Evolutionary conservation across 148 eudicot species (phyloP).

Genomic region (Chenopodium formosanum): DNA sequence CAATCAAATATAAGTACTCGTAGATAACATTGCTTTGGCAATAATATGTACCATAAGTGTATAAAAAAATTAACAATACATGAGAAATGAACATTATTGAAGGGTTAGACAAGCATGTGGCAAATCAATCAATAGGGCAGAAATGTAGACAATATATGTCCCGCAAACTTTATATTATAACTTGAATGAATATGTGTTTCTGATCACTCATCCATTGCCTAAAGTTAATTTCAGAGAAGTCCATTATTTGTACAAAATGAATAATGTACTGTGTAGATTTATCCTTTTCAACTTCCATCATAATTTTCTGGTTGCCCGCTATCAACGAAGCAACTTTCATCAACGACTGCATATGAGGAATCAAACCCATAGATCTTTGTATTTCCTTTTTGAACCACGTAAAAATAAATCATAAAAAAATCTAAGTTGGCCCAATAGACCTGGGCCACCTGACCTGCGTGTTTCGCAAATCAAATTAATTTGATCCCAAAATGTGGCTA

Average conservation of each 20-base stretch:
- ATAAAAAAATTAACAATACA: no score
- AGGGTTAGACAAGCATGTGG: constrained; percentile 23
- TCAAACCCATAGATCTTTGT: neutral
- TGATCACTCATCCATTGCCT: neutral
- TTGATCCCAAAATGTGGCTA: no score
- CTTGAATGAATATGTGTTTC: constrained; percentile 9
- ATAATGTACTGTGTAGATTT: neutral
- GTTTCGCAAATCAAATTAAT: no score
- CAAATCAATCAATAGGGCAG: constrained; percentile 5
- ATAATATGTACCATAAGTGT: no score
- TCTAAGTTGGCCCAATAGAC: no score
- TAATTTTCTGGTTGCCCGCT: neutral
- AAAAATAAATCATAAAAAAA: no score
- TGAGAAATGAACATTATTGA: constrained; percentile 6
- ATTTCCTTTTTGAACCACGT: no score
- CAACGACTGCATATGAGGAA: neutral
- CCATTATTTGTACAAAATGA: neutral
- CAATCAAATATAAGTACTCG: no score
- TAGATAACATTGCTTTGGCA: neutral
- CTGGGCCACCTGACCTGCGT: no score
- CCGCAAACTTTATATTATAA: neutral
- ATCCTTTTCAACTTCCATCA: constrained; percentile 2
- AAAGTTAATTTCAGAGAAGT: neutral
- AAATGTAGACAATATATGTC: neutral
- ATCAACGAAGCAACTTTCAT: neutral